Base-by-base conservation (phyloP, 371 early-diverging fungal genomes). In the Mortierella sp. region DNA sequence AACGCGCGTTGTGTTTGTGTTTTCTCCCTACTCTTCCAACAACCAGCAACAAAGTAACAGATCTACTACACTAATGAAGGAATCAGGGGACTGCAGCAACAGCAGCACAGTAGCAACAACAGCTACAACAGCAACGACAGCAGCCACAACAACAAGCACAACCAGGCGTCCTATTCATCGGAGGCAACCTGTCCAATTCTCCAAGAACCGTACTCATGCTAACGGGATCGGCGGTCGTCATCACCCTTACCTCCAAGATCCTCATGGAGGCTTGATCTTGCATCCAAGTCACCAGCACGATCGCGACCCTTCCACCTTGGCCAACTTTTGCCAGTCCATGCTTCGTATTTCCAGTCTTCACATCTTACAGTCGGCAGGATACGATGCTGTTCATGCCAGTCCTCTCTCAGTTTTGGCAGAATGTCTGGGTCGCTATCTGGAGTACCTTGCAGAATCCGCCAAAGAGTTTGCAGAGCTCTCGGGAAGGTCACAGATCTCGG, bases 321-420 rank as follows among this genome's bases (percentile, higher is more conserved):
- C 65, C 51, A 76, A 76, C 51, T 76, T 69, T 69, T 76, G 66
- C 58, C 70, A 76, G 45, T 60, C 77, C 2, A 57, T 76, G 69
- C 77, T 76, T 25, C 69, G 70, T 17, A 69, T 76, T 65, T 76
- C 77, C 12, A 44, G 61, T 25, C 25, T 69, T 25, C 77, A 76
- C 50, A 54, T 76, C 14, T 54, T 76, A 1, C 77, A 76, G 47
- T 56, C 77, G 17, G 64, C 77, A 27, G 77, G 77, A 6, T 76
- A 76, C n/a, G 77, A 76, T 57, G 69, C 70, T 24, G 77, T 69
- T 3, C 77, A 76, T 39, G 48, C 59, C 34, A 76, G 65, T 25
- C 54, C 77, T 22, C 57, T 76, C 51, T 31, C 64, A 2, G 77
- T 76, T 24, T 44, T 76, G 27, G 62, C 45, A 10, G 77, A 76